These are phyloP conservation scores for Colletotrichum sp. DNA, from an alignment of 2,329 filamentous ascomycete species.

Conservation along the genomic window DNA sequence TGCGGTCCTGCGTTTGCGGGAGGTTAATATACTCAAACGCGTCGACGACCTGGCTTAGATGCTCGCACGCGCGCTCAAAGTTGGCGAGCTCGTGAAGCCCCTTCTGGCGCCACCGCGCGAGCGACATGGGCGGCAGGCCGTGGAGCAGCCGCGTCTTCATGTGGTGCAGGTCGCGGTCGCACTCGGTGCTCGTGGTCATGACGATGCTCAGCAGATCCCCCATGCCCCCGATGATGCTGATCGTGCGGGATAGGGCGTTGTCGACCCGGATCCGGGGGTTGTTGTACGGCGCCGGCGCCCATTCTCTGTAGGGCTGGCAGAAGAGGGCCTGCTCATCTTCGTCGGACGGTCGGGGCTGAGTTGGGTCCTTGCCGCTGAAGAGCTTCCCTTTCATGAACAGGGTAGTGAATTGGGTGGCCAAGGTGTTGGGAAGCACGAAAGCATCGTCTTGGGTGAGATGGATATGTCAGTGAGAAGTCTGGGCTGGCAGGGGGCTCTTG, in stretches of 20 bases:
- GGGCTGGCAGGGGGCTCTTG: no score
- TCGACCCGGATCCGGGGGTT: not conserved
- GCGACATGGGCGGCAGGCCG: slow-evolving; percentile 1
- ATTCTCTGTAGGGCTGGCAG: not conserved
- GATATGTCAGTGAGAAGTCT: no score
- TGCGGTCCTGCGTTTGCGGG: not conserved
- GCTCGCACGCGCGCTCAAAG: not conserved
- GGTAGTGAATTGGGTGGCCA: not conserved
- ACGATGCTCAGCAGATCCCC: not conserved
- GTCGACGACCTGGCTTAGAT: not conserved
- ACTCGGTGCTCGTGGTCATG: not conserved
- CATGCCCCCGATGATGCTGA: not conserved
- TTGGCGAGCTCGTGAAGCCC: not conserved
- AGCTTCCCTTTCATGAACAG: not conserved
- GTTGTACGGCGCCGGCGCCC: slow-evolving; percentile 7
- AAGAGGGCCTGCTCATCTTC: not conserved
- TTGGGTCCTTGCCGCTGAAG: not conserved
- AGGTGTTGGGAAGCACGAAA: not conserved
- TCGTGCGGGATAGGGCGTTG: not conserved
- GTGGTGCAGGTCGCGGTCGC: slow-evolving; percentile 5
- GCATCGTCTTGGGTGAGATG: not conserved
- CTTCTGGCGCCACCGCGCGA: not conserved
- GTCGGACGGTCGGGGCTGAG: not conserved
- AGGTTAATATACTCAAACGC: slow-evolving; percentile 6
- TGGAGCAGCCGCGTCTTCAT: not conserved